Conservation (phyloP, 148 eudicot genomes). For the Talinum fruticosum region DNA sequence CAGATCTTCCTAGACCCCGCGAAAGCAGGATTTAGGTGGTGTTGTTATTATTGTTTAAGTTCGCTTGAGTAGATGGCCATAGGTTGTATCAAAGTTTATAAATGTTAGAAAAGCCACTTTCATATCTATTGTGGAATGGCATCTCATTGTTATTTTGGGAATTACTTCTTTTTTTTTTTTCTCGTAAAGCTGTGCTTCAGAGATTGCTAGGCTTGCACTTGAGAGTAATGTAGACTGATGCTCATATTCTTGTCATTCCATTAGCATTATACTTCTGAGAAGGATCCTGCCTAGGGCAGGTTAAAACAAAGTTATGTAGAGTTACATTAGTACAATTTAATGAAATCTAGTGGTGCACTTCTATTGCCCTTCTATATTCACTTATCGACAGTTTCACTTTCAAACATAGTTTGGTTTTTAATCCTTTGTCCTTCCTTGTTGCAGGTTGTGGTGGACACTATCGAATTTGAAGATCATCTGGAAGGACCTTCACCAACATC, state of each 20-base stretch:
- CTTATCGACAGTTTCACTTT: not conserved
- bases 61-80: not conserved
- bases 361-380: not conserved
- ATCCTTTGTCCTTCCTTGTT: slow-evolving; percentile 12
- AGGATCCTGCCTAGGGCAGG: not conserved
- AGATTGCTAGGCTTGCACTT: not conserved
- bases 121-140: not conserved
- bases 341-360: not conserved
- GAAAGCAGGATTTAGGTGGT: too few species aligned
- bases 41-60: too few species aligned
- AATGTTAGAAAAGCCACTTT: not conserved
- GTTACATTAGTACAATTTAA: not conserved
- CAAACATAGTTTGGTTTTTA: not conserved
- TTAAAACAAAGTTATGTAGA: not conserved
- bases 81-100: not conserved
- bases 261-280: not conserved
- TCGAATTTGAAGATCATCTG: slow-evolving; percentile 32
- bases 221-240: not conserved
- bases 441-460: slow-evolving; percentile 51
- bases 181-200: not conserved
- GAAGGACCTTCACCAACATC: slow-evolving; percentile 29
- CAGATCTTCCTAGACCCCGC: too few species aligned
- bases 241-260: not conserved
- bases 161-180: not conserved
- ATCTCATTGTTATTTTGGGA: not conserved